Percentiles rank a stretch among this genome's conserved stretches.
Evolutionary conservation across 768 basidiomycete genomes (phyloP).

Genomic region (Tulasnella sp.): DNA sequence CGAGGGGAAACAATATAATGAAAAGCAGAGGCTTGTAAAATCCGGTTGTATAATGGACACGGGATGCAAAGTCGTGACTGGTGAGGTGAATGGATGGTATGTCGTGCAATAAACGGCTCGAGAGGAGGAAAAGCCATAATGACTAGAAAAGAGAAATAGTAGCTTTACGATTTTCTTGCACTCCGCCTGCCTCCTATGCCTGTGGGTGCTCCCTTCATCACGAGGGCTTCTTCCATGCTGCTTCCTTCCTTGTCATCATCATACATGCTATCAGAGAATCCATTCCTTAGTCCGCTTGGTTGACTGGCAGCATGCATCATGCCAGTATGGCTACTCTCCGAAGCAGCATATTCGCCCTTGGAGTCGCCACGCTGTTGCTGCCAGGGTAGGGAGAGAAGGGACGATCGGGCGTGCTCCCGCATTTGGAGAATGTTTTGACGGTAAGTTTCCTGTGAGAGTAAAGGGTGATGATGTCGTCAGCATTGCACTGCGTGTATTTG

Average conservation of each 20-base stretch:
- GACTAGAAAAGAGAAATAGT: not conserved
- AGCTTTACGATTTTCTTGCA: not conserved
- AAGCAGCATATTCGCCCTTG: slow-evolving; percentile 27
- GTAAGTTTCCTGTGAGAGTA: slow-evolving; percentile 46
- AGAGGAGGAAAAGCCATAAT: not conserved
- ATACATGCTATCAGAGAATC: slow-evolving; percentile 34
- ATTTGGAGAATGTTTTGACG: slow-evolving; percentile 69
- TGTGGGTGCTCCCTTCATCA: slow-evolving; percentile 9
- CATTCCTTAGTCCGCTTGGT: slow-evolving; percentile 44
- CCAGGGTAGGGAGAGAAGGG: slow-evolving; percentile 42
- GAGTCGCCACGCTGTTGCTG: slow-evolving; percentile 8
- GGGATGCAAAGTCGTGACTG: not conserved
- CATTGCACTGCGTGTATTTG: not conserved
- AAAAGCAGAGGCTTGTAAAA: not conserved
- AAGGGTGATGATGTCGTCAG: slow-evolving; percentile 3
- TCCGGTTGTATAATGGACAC: not conserved
- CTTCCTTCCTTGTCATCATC: slow-evolving; percentile 16
- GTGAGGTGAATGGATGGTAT: not conserved
- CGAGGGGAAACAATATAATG: not conserved
- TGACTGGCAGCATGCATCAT: slow-evolving; percentile 31
- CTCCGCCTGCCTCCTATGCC: not conserved
- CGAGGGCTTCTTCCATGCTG: slow-evolving; percentile 16
- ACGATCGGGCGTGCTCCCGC: slow-evolving; percentile 59
- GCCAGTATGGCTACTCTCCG: slow-evolving; percentile 44
- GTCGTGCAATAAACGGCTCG: not conserved